Percentiles rank a stretch among this genome's conserved stretches.
Conservation (phyloP, 2,329 filamentous ascomycete genomes). For the Alternaria longipes region DNA sequence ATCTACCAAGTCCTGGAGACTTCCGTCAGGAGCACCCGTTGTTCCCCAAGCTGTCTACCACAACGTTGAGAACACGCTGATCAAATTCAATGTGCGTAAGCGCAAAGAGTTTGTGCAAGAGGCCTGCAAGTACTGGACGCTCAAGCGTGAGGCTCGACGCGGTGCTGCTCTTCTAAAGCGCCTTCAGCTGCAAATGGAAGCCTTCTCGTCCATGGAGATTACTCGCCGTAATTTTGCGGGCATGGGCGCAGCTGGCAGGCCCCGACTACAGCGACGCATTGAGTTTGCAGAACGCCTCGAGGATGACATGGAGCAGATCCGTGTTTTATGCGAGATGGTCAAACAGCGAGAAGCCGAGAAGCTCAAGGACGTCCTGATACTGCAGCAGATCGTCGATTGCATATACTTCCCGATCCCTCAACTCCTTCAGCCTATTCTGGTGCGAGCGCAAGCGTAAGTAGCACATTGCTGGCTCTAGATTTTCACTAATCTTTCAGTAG, state of each 20-base stretch:
- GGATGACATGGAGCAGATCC: slow-evolving; percentile 79
- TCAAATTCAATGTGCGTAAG: slow-evolving; percentile 83
- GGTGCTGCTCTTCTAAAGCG: slow-evolving; percentile 93
- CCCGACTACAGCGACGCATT: slow-evolving; percentile 80
- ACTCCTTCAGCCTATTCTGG: slow-evolving; percentile 78
- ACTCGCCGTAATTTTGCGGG: slow-evolving; percentile 94
- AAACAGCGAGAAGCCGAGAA: slow-evolving; percentile 81
- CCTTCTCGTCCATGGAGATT: slow-evolving; percentile 97
- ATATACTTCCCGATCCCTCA: slow-evolving; percentile 90
- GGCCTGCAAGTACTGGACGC: slow-evolving; percentile 95
- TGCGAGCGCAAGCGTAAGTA: slow-evolving; percentile 84
- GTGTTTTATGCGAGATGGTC: slow-evolving; percentile 72
- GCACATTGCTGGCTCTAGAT: neutral
- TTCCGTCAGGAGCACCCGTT: slow-evolving; percentile 93
- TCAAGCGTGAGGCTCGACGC: slow-evolving; percentile 91
- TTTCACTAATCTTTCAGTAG: slow-evolving; percentile 24
- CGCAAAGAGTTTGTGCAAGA: slow-evolving; percentile 93
- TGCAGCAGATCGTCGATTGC: slow-evolving; percentile 82
- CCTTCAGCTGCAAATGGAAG: slow-evolving; percentile 92
- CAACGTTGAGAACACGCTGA: slow-evolving; percentile 82
- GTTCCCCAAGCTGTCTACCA: slow-evolving; percentile 90
- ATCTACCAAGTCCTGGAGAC: slow-evolving; percentile 79
- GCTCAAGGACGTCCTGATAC: slow-evolving; percentile 76
- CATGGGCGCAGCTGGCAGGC: slow-evolving; percentile 86
- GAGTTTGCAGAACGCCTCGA: slow-evolving; percentile 83